Conservation (phyloP, 345 rosid species). For the Salix koriyanagi region DNA sequence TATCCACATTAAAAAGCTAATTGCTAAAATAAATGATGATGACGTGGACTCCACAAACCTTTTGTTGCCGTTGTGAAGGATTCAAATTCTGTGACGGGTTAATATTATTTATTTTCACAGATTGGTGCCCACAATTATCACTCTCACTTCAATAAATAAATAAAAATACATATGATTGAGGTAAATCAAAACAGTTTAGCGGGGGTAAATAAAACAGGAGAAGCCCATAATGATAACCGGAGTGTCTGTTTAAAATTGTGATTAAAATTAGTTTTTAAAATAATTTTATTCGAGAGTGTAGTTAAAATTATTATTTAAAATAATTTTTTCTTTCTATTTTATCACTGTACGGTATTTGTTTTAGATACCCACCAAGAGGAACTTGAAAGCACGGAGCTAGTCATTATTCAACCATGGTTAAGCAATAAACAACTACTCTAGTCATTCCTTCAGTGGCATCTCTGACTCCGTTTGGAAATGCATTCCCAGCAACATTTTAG, state of each 20-base stretch:
- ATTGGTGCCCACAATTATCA: not conserved
- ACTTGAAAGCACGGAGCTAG: not conserved
- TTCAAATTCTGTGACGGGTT: not conserved
- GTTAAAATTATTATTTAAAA: too few relatives aligned
- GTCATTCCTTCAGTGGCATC: not conserved
- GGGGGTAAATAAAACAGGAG: not conserved
- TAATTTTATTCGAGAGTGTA: too few relatives aligned
- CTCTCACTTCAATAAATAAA: not conserved
- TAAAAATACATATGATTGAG: not conserved
- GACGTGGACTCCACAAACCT: slow-evolving; percentile 28
- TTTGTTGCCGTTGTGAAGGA: not conserved
- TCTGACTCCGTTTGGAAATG: too few relatives aligned
- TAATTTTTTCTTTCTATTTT: too few relatives aligned
- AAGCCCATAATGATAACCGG: too few relatives aligned
- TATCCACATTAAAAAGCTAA: slow-evolving; percentile 27
- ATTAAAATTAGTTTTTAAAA: accelerated
- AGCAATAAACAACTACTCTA: not conserved
- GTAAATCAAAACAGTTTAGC: not conserved
- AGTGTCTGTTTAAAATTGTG: accelerated
- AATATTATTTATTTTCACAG: not conserved
- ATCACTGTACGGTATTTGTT: too few relatives aligned
- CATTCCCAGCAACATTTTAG: too few relatives aligned
- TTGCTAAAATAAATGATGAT: slow-evolving; percentile 11
- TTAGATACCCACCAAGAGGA: too few relatives aligned
- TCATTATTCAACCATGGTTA: not conserved